A percentile compares a stretch with the other conserved stretches of the same genome.
Evolutionary conservation across 371 early-diverging fungal species (phyloP).

Genomic region (Mortierella sp.): DNA sequence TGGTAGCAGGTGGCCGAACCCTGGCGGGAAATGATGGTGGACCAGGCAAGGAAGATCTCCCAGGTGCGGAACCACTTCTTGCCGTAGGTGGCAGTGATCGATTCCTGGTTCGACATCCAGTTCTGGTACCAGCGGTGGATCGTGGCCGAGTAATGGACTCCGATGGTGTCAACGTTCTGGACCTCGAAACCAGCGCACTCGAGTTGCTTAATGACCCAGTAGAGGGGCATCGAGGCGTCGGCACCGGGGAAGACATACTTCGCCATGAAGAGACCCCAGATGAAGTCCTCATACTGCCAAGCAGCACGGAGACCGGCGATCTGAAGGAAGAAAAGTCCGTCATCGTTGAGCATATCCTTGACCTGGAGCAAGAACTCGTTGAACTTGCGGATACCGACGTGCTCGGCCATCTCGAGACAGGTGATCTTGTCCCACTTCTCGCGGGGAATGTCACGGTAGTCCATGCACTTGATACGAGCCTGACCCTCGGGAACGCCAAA

Average conservation of each 20-base stretch:
- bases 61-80: slow-evolving; percentile 87
- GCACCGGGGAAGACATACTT: slow-evolving; percentile 99
- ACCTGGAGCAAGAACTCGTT: slow-evolving; percentile 92
- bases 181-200: slow-evolving; percentile 96
- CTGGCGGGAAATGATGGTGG: slow-evolving; percentile 93
- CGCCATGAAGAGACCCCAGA: slow-evolving; percentile 97
- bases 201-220: slow-evolving; percentile 92
- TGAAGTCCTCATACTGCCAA: slow-evolving; percentile 92
- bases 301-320: slow-evolving; percentile 94
- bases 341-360: slow-evolving; percentile 94
- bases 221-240: slow-evolving; percentile 95
- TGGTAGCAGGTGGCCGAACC: slow-evolving; percentile 97
- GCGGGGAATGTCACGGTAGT: slow-evolving; percentile 96
- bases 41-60: slow-evolving; percentile 98
- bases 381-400: slow-evolving; percentile 95
- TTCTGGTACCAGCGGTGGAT: slow-evolving; percentile 95
- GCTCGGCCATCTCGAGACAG: slow-evolving; percentile 98
- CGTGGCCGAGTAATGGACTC: slow-evolving; percentile 97
- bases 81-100: slow-evolving; percentile 86
- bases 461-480: slow-evolving; percentile 89
- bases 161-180: slow-evolving; percentile 88
- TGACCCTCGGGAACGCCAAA: slow-evolving; percentile 80
- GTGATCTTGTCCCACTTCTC: slow-evolving; percentile 95
- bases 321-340: slow-evolving; percentile 97
- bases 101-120: slow-evolving; percentile 95